Conservation (phyloP, 176 grass and related monocot genomes). For the Raddia guianensis region DNA sequence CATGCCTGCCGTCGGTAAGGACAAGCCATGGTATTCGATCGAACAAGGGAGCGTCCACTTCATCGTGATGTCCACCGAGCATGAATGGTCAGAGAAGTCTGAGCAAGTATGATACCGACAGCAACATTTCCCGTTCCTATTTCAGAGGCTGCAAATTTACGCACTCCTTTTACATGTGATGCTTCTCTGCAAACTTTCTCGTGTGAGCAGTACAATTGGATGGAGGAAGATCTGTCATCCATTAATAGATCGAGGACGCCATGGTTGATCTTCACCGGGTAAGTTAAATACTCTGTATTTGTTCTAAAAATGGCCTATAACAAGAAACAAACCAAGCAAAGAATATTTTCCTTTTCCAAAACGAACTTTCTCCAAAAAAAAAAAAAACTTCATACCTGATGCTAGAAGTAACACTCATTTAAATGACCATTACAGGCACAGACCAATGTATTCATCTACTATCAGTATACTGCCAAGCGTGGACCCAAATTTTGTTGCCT, state of each 20-base stretch:
- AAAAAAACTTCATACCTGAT: background rate
- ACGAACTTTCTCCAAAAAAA: background rate
- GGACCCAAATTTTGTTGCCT: slow-evolving; percentile 51
- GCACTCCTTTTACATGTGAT: background rate
- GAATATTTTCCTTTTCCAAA: background rate
- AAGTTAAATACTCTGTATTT: slow-evolving; percentile 38
- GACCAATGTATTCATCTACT: slow-evolving; percentile 79
- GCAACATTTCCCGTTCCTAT: background rate
- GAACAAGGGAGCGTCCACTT: slow-evolving; percentile 82
- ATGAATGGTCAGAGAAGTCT: slow-evolving; percentile 62
- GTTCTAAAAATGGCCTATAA: background rate
- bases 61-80: slow-evolving; percentile 79
- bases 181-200: slow-evolving; percentile 28
- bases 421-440: slow-evolving; percentile 54
- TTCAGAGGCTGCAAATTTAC: background rate
- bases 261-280: slow-evolving; percentile 87
- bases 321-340: background rate
- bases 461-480: slow-evolving; percentile 46
- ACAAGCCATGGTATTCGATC: slow-evolving; percentile 90
- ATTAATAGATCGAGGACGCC: slow-evolving; percentile 72
- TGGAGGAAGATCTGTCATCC: slow-evolving; percentile 56
- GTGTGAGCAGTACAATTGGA: slow-evolving; percentile 64
- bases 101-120: slow-evolving; percentile 53
- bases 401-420: slow-evolving; percentile 13
- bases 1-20: slow-evolving; percentile 62